These are phyloP conservation scores for Xylaria sp. DNA, from an alignment of 2,329 filamentous ascomycete species.

Conservation along the genomic window DNA sequence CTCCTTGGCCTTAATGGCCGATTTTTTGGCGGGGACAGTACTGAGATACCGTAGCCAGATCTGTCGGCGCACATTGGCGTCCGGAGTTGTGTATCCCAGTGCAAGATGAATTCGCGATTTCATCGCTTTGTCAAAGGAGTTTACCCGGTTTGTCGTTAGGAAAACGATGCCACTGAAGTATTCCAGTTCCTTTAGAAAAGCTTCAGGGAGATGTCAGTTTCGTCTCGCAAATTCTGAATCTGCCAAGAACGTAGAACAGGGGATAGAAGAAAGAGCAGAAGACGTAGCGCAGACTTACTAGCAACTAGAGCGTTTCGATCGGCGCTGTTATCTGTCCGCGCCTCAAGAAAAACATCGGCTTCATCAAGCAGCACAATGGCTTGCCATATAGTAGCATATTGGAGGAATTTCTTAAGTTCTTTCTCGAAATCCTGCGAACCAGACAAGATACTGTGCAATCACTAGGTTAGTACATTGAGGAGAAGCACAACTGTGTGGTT, in stretches of 20 bases:
- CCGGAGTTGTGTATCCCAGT: slow-evolving; percentile 48
- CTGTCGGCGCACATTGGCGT: slow-evolving; percentile 38
- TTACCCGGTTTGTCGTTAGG: slow-evolving; percentile 56
- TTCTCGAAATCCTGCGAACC: slow-evolving; percentile 41
- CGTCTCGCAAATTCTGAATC: neutral
- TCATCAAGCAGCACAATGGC: slow-evolving; percentile 48
- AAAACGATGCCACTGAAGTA: slow-evolving; percentile 56
- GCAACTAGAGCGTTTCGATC: slow-evolving; percentile 43
- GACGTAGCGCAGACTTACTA: slow-evolving; percentile 31
- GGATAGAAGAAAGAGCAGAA: neutral
- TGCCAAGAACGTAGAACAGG: neutral
- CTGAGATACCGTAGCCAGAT: slow-evolving; percentile 43
- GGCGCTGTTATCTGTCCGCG: slow-evolving; percentile 37
- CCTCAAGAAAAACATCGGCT: slow-evolving; percentile 48
- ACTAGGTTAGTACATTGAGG: slow-evolving; percentile 10
- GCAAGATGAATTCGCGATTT: slow-evolving; percentile 55
- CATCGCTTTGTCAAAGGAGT: slow-evolving; percentile 56
- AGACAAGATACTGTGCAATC: slow-evolving; percentile 29
- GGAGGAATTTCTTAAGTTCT: slow-evolving; percentile 43
- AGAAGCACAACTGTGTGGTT: neutral
- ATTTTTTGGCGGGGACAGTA: slow-evolving; percentile 29
- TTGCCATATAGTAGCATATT: slow-evolving; percentile 47
- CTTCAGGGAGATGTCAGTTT: slow-evolving; percentile 32
- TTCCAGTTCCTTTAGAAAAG: slow-evolving; percentile 55
- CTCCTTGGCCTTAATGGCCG: slow-evolving; percentile 32